Conservation (phyloP, 164 flowering plant species). For the Pachysandra terminalis region DNA sequence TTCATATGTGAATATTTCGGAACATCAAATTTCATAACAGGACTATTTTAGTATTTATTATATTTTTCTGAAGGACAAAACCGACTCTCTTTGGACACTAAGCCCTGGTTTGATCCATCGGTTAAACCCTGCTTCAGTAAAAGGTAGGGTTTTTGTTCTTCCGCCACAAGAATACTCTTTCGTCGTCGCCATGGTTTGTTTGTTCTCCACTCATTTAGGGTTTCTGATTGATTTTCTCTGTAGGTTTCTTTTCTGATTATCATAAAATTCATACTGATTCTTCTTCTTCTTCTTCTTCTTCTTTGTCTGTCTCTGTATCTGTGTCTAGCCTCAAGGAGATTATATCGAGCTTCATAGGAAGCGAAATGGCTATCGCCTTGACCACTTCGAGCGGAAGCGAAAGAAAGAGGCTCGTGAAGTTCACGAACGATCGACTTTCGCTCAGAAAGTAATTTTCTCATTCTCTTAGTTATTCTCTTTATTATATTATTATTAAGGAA, state of each 20-base stretch:
- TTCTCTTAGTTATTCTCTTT: neutral
- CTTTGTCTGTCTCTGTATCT: conserved; percentile 3
- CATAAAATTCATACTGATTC: neutral
- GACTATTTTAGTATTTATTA: too few relatives aligned
- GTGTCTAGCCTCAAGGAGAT: conserved; percentile 90
- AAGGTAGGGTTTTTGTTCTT: neutral
- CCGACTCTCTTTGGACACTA: too few relatives aligned
- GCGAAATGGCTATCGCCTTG: conserved; percentile 84
- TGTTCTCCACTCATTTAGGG: neutral
- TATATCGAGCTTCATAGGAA: conserved; percentile 86
- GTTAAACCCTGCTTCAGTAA: too few relatives aligned
- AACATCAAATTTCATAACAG: too few relatives aligned
- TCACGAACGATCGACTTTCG: conserved; percentile 64
- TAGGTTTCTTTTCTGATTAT: neutral
- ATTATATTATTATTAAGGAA: too few relatives aligned
- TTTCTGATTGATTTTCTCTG: neutral
- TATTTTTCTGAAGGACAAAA: too few relatives aligned
- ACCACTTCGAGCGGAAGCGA: conserved; percentile 89
- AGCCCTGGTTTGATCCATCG: too few relatives aligned
- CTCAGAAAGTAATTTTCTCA: conserved; percentile 55
- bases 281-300: neutral
- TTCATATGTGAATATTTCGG: too few relatives aligned
- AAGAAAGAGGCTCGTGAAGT: conserved; percentile 97
- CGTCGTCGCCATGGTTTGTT: conserved; percentile 13
- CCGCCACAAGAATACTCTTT: too few relatives aligned